Percentiles rank a stretch among this genome's conserved stretches.
These are phyloP conservation scores for Taiozyma sp. DNA, from an alignment of 1,139 yeast genomes.

Conservation along the genomic window DNA sequence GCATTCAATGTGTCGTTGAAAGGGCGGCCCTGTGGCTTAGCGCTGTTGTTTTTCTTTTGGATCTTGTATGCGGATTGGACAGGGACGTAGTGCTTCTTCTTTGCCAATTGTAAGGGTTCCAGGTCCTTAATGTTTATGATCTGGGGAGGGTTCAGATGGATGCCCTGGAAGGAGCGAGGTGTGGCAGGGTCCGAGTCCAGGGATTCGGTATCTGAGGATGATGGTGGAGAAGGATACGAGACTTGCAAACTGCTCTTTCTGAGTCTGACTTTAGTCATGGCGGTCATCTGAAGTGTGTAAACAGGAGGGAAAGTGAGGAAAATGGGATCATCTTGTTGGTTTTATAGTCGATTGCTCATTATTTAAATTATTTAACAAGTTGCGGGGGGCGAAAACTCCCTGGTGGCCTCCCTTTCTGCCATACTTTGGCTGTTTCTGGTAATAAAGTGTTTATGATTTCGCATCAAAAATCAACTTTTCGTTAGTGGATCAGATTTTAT, in stretches of 20 bases:
- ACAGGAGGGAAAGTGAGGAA: not conserved
- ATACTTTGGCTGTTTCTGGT: not conserved
- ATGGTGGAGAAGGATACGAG: not conserved
- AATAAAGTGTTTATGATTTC: conserved; percentile 4
- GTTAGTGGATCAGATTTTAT: not conserved
- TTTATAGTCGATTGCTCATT: not conserved
- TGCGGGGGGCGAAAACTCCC: not conserved
- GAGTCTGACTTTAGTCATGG: not conserved
- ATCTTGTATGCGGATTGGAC: conserved; percentile 8
- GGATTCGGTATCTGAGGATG: not conserved
- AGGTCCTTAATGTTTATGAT: conserved; percentile 16
- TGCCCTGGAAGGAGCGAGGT: not conserved
- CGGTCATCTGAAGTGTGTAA: too few species aligned
- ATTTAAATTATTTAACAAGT: not conserved
- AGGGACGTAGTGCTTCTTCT: conserved; percentile 23
- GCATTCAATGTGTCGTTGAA: conserved; percentile 30
- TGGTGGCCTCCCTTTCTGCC: not conserved
- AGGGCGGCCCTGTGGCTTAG: conserved; percentile 35
- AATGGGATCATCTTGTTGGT: not conserved
- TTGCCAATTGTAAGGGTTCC: conserved; percentile 23
- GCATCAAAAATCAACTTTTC: conserved; percentile 1
- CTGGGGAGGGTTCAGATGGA: conserved; percentile 14
- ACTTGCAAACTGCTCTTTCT: not conserved
- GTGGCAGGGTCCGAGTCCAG: not conserved
- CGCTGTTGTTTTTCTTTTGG: conserved; percentile 13